A percentile compares a stretch with the other conserved stretches of the same genome.
phyloP scores from a whole-genome alignment of 495 filamentous ascomycete genomes.

The Lasiosphaeria hispida region DNA sequence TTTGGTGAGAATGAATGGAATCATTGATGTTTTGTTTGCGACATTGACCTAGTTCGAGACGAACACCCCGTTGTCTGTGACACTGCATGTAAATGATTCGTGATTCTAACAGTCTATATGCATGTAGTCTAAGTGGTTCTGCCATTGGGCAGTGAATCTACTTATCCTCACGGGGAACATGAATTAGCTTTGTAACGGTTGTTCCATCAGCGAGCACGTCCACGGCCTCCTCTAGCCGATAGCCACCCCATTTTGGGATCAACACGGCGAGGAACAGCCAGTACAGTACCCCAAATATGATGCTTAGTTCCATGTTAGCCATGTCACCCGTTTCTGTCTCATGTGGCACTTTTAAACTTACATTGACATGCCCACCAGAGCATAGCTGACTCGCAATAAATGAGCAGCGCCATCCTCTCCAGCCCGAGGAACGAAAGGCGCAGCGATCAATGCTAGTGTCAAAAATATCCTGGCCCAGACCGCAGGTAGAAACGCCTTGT shows the following conservation, averaged over 20 bases:
- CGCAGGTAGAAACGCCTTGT: slow-evolving; percentile 62
- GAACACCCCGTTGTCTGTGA: too few species aligned
- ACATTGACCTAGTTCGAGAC: too few species aligned
- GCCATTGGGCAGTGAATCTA: not conserved
- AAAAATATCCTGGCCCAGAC: slow-evolving; percentile 46
- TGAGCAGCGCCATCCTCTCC: slow-evolving; percentile 52
- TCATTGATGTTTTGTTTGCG: too few species aligned
- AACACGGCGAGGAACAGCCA: slow-evolving; percentile 66
- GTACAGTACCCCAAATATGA: slow-evolving; percentile 60
- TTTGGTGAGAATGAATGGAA: too few species aligned
- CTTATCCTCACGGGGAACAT: slow-evolving; percentile 26
- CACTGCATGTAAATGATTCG: too few species aligned
- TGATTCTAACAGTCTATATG: too few species aligned
- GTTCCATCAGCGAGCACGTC: slow-evolving; percentile 60
- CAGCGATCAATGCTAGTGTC: slow-evolving; percentile 48
- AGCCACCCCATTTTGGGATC: slow-evolving; percentile 55
- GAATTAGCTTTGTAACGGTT: slow-evolving; percentile 55
- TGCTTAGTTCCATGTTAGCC: slow-evolving; percentile 37
- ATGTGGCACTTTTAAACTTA: slow-evolving; percentile 44
- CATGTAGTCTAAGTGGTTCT: too few species aligned
- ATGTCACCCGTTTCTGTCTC: not conserved
- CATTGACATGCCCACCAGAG: slow-evolving; percentile 67
- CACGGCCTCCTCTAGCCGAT: slow-evolving; percentile 56
- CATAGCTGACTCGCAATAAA: slow-evolving; percentile 71
- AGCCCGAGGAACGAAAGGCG: slow-evolving; percentile 53